phyloP scores from a whole-genome alignment of 2,329 filamentous ascomycete genomes.

The Hymenoscyphus scutula region DNA sequence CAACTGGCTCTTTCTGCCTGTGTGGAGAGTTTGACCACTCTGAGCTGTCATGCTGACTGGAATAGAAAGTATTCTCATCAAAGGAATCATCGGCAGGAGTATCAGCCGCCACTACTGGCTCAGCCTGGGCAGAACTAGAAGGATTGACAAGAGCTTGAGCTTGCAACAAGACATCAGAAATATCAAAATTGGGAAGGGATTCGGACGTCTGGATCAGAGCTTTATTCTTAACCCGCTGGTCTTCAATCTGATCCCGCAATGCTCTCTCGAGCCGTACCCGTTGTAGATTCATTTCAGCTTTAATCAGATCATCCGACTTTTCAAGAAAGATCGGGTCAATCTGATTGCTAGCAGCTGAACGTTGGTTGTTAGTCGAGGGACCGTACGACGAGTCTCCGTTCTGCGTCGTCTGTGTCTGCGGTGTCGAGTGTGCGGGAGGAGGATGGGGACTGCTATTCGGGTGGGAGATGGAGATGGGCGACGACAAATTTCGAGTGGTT shows the following conservation, averaged over 20 bases:
- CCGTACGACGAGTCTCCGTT: slow-evolving; percentile 28
- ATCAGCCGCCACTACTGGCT: slow-evolving; percentile 54
- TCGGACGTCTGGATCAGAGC: slow-evolving; percentile 45
- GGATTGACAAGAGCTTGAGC: slow-evolving; percentile 69
- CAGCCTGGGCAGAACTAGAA: slow-evolving; percentile 55
- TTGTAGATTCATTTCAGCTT: slow-evolving; percentile 76
- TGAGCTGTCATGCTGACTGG: slow-evolving; percentile 83
- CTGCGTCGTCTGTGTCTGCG: slow-evolving; percentile 9
- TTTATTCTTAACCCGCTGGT: slow-evolving; percentile 49
- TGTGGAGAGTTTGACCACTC: slow-evolving; percentile 46
- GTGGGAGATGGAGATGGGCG: slow-evolving; percentile 25
- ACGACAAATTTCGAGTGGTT: slow-evolving; percentile 28
- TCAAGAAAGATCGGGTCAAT: slow-evolving; percentile 81
- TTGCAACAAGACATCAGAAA: slow-evolving; percentile 69
- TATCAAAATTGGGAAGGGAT: slow-evolving; percentile 62
- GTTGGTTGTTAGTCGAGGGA: slow-evolving; percentile 29
- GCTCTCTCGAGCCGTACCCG: slow-evolving; percentile 76
- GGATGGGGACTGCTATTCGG: slow-evolving; percentile 11
- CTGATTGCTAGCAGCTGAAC: slow-evolving; percentile 37
- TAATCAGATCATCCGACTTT: slow-evolving; percentile 81
- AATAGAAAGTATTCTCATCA: slow-evolving; percentile 95
- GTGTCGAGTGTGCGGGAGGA: slow-evolving; percentile 14
- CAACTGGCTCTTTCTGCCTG: slow-evolving; percentile 28
- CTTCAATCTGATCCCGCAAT: slow-evolving; percentile 74
- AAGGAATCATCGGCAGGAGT: slow-evolving; percentile 67